Evolutionary conservation across 2,329 filamentous ascomycete genomes (phyloP).

Genomic region (Calonectria henricotiae): DNA sequence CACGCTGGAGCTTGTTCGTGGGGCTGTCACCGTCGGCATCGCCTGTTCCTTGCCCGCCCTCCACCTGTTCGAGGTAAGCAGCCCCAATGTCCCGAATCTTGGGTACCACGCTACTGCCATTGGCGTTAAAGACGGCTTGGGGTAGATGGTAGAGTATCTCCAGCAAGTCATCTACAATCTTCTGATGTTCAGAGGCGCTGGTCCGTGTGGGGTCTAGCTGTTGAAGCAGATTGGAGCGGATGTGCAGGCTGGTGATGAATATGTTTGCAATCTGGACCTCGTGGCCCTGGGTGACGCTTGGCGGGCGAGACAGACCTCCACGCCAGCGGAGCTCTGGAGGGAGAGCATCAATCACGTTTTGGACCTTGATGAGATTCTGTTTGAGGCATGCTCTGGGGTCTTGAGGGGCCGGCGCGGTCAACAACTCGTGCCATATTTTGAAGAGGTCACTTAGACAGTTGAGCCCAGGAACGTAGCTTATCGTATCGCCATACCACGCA

Average conservation of each 20-base stretch:
- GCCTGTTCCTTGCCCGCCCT: conserved; percentile 35
- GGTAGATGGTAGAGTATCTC: conserved; percentile 58
- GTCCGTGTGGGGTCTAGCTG: conserved; percentile 47
- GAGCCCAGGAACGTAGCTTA: conserved; percentile 56
- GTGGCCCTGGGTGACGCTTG: conserved; percentile 55
- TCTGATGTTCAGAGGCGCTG: conserved; percentile 51
- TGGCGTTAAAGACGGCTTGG: conserved; percentile 55
- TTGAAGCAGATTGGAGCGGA: conserved; percentile 59
- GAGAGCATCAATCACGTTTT: conserved; percentile 54
- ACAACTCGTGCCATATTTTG: conserved; percentile 55
- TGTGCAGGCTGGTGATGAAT: conserved; percentile 58
- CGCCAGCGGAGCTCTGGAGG: conserved; percentile 58
- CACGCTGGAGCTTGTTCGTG: conserved; percentile 50
- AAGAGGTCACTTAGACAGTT: conserved; percentile 57
- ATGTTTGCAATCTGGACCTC: conserved; percentile 59
- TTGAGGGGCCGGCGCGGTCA: conserved; percentile 34
- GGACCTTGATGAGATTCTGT: conserved; percentile 47
- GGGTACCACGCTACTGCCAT: conserved; percentile 56
- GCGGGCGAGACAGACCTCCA: conserved; percentile 55
- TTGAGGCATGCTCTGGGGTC: conserved; percentile 37
- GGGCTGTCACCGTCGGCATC: conserved; percentile 33
- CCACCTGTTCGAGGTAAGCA: conserved; percentile 55
- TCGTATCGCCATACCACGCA: conserved; percentile 56
- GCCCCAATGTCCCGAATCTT: conserved; percentile 59
- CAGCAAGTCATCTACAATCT: conserved; percentile 57